Evolutionary conservation across 352 stramenopile genomes (phyloP), one percentile per base, ranked within the genome.

Genomic region (Globisporangium camurandrum): DNA sequence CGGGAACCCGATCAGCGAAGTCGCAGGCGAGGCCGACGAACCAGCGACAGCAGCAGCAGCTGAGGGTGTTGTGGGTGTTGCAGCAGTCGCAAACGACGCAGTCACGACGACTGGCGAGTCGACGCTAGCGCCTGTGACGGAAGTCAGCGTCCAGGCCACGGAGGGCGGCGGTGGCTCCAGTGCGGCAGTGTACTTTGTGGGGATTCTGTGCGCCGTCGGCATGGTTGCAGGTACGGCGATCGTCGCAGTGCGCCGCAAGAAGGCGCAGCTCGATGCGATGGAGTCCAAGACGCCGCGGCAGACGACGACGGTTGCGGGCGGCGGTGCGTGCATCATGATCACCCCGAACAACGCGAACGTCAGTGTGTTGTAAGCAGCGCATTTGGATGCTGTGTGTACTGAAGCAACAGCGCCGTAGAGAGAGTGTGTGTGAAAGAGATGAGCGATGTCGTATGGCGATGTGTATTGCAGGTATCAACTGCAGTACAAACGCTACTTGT

Each of bases 241-340:
- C 57, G 62, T 83, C 17, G 75, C 64, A 0, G 49, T 84, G 37
- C 75, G 75, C 46, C 72, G 75, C 62, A 87, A 88, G 67, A 85
- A 88, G 71, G 46, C 59, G 34, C 27, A 62, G 46, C 57, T 88
- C 20, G 75, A 88, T 26, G 75, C 62, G 28, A 54, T 88, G 30
- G 72, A 88, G 46, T 65, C 51, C 39, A 88, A 88, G 67, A 81
- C 67, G 0, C 73, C 75, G 28, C 56, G 47, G 1, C 63, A 43
- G 1, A 36, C 44, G 16, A 58, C 51, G n/a, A 48, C 64, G 0
- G 62, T 59, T 22, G 70, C 49, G 20, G 61, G 68, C 17, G 49
- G 61, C n/a, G 61, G 63, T 4, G 55, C 54, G 36, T 54, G 68
- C 40, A 67, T 64, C 46, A 69, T 87, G 54, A 66, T 73, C 57